A percentile compares a stretch with the other conserved stretches of the same genome.
These are phyloP conservation scores for Pseudopithomyces maydicus DNA, from an alignment of 2,329 filamentous ascomycete genomes.

Conservation along the genomic window DNA sequence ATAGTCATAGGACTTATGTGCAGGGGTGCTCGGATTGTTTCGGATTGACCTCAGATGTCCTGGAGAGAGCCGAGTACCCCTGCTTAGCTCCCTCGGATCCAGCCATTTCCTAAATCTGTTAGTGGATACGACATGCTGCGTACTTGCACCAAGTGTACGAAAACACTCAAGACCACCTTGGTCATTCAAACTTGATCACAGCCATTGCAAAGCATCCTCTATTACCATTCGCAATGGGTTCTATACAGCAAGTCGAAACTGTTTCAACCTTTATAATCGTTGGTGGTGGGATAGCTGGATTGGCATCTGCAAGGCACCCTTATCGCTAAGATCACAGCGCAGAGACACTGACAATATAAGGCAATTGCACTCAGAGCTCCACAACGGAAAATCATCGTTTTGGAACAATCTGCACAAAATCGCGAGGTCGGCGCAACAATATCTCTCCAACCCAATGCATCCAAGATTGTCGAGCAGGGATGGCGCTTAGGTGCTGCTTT, in stretches of 20 bases:
- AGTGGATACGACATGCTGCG: too few species aligned
- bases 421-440: slow-evolving; percentile 50
- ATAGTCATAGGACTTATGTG: background rate
- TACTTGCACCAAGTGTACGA: too few species aligned
- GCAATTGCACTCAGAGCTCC: slow-evolving; percentile 45
- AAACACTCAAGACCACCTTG: background rate
- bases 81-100: background rate
- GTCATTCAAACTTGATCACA: too few species aligned
- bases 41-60: background rate
- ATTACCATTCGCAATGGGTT: slow-evolving; percentile 11
- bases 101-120: too few species aligned
- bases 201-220: too few species aligned
- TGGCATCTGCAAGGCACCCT: slow-evolving; percentile 11
- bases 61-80: background rate
- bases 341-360: background rate
- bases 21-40: background rate
- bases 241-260: slow-evolving; percentile 5
- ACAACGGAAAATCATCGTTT: slow-evolving; percentile 39
- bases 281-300: slow-evolving; percentile 30
- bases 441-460: slow-evolving; percentile 51
- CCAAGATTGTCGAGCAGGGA: slow-evolving; percentile 36
- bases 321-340: background rate
- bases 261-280: slow-evolving; percentile 39
- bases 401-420: slow-evolving; percentile 38
- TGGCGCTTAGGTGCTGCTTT: slow-evolving; percentile 39